A percentile compares a stretch with the other conserved stretches of the same genome.
phyloP scores from a whole-genome alignment of 1,284 basidiomycete genomes.

The Takashimella koratensis region DNA sequence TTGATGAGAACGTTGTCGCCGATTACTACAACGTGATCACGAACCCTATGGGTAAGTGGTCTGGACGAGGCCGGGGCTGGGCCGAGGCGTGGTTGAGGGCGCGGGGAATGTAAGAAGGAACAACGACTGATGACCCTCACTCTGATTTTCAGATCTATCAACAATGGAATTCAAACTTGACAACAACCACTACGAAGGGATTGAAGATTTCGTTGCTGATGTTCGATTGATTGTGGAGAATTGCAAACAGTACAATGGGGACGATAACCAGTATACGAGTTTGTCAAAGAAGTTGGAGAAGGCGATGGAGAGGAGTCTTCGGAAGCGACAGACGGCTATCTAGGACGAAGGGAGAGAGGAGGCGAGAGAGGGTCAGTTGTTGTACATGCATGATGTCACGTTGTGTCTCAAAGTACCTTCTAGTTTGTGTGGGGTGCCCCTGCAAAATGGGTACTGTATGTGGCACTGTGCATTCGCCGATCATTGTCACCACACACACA shows the following conservation, averaged over 20 bases:
- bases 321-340: conserved; percentile 37
- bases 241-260: conserved; percentile 84
- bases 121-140: not conserved
- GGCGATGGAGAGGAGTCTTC: conserved; percentile 47
- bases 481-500: no score
- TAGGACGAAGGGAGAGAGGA: not conserved
- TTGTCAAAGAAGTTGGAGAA: conserved; percentile 78
- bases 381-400: no score
- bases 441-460: no score
- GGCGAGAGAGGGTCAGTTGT: no score
- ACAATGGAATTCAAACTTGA: conserved; percentile 94
- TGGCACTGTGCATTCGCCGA: no score
- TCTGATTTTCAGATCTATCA: conserved; percentile 63
- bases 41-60: conserved; percentile 80
- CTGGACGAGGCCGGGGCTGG: no score
- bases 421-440: no score
- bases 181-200: conserved; percentile 64
- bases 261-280: conserved; percentile 77
- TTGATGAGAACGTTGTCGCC: conserved; percentile 74
- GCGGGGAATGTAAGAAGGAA: no score
- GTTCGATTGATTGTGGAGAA: conserved; percentile 86
- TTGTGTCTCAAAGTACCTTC: no score
- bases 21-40: conserved; percentile 92
- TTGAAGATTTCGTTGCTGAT: conserved; percentile 77
- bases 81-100: no score